These are phyloP conservation scores for Botrytis fabae DNA, from an alignment of 2,329 filamentous ascomycete genomes.

Conservation along the genomic window DNA sequence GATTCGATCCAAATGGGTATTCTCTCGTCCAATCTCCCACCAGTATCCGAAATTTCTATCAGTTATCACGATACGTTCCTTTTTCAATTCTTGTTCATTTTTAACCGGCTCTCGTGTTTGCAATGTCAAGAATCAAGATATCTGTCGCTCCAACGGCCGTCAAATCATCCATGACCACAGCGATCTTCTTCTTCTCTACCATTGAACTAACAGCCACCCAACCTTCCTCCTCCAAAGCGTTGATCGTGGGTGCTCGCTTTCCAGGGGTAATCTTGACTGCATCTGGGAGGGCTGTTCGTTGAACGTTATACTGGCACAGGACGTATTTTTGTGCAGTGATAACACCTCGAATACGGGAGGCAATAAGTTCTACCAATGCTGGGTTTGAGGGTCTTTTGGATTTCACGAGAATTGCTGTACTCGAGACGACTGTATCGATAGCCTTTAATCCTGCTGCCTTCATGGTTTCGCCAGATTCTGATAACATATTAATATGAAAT, in stretches of 20 bases:
- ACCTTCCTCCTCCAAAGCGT: constrained; percentile 58
- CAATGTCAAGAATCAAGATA: constrained; percentile 42
- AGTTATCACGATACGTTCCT: neutral
- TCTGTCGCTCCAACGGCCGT: constrained; percentile 40
- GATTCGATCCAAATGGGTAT: constrained; percentile 17
- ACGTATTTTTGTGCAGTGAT: constrained; percentile 94
- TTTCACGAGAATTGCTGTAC: constrained; percentile 87
- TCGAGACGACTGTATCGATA: constrained; percentile 89
- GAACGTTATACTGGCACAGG: constrained; percentile 94
- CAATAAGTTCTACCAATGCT: constrained; percentile 79
- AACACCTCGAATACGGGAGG: constrained; percentile 84
- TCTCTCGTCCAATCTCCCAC: neutral
- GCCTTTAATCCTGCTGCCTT: constrained; percentile 89
- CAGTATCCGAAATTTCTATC: constrained; percentile 1
- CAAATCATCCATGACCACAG: constrained; percentile 42
- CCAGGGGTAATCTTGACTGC: constrained; percentile 84
- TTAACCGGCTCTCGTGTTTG: constrained; percentile 39
- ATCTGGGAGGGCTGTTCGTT: constrained; percentile 63
- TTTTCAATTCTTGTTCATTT: neutral
- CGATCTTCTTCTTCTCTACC: constrained; percentile 42
- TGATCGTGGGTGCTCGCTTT: constrained; percentile 89
- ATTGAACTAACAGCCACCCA: constrained; percentile 36
- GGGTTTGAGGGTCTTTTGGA: constrained; percentile 80
- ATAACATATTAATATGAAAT: constrained; percentile 27
- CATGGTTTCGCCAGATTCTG: constrained; percentile 98